Evolutionary conservation across 306 rosid species (phyloP).

Genomic region (Spatholobus suberectus): DNA sequence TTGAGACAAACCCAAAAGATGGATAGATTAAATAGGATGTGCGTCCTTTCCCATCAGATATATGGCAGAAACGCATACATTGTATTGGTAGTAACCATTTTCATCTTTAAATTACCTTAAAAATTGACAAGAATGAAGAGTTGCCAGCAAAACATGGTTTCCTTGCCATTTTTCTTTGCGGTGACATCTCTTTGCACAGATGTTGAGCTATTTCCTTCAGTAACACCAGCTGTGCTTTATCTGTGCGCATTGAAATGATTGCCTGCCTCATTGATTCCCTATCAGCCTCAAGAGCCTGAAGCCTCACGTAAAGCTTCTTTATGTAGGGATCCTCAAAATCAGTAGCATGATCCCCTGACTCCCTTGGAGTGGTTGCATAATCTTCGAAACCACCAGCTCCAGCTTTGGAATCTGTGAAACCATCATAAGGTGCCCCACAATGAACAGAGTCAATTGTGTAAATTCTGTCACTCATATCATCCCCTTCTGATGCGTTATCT

Average conservation of each 20-base stretch:
- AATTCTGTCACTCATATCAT: constrained; percentile 80
- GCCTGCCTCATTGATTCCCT: constrained; percentile 99
- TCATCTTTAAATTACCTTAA: constrained; percentile 63
- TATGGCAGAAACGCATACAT: constrained; percentile 19
- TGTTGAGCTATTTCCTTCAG: constrained; percentile 98
- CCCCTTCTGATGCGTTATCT: constrained; percentile 75
- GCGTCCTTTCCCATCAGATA: neutral
- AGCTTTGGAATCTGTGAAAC: constrained; percentile 62
- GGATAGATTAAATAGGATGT: constrained; percentile 14
- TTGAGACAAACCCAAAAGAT: neutral
- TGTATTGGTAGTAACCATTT: neutral
- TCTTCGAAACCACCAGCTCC: constrained; percentile 63
- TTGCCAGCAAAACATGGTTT: constrained; percentile 56
- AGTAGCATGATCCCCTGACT: constrained; percentile 52
- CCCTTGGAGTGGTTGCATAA: constrained; percentile 60
- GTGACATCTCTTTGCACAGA: constrained; percentile 79
- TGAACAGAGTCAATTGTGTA: constrained; percentile 94
- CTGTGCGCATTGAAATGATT: constrained; percentile 86
- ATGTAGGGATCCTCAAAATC: constrained; percentile 78
- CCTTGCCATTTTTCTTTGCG: constrained; percentile 59
- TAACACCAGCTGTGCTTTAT: constrained; percentile 88
- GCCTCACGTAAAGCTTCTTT: constrained; percentile 90
- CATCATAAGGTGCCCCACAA: constrained; percentile 56
- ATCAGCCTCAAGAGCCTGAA: constrained; percentile 98
- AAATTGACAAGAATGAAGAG: constrained; percentile 58